Evolutionary conservation across 2,329 filamentous ascomycete species (phyloP).

Genomic region (Monosporascus sp.): DNA sequence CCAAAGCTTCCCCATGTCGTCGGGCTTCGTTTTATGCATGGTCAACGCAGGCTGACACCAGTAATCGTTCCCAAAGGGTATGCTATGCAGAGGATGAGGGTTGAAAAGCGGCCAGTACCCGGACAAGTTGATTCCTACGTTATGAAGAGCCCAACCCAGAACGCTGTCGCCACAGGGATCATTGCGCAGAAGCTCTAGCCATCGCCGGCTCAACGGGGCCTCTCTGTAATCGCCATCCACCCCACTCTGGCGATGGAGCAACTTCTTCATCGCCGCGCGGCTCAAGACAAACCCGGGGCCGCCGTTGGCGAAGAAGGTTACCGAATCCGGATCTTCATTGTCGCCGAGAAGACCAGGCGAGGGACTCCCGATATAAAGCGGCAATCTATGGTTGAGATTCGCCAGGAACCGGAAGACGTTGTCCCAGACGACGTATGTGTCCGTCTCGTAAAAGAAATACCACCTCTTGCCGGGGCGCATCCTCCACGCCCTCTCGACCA

Average conservation of each 20-base stretch:
- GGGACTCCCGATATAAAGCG: conserved; percentile 45
- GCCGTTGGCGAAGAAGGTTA: conserved; percentile 42
- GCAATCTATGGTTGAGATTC: conserved; percentile 37
- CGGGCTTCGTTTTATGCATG: conserved; percentile 40
- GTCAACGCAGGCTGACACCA: conserved; percentile 47
- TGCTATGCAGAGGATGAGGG: conserved; percentile 42
- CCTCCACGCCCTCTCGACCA: conserved; percentile 45
- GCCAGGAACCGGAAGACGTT: conserved; percentile 43
- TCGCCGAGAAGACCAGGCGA: conserved; percentile 32
- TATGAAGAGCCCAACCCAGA: conserved; percentile 40
- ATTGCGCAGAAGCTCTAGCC: conserved; percentile 33
- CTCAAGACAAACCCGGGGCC: conserved; percentile 43
- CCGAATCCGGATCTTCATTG: conserved; percentile 14
- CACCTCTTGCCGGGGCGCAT: conserved; percentile 42
- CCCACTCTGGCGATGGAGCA: conserved; percentile 27
- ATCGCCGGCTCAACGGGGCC: conserved; percentile 31
- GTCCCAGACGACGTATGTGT: conserved; percentile 43
- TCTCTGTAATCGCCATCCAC: conserved; percentile 33
- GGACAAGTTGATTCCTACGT: conserved; percentile 37
- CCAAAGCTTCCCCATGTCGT: conserved; percentile 44
- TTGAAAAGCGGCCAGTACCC: conserved; percentile 46
- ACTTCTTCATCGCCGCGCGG: conserved; percentile 36
- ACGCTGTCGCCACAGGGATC: conserved; percentile 51
- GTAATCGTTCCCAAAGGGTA: conserved; percentile 39
- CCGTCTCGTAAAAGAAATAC: conserved; percentile 52